Evolutionary conservation across 345 rosid species (phyloP).

Genomic region (Rhizophora apiculata): DNA sequence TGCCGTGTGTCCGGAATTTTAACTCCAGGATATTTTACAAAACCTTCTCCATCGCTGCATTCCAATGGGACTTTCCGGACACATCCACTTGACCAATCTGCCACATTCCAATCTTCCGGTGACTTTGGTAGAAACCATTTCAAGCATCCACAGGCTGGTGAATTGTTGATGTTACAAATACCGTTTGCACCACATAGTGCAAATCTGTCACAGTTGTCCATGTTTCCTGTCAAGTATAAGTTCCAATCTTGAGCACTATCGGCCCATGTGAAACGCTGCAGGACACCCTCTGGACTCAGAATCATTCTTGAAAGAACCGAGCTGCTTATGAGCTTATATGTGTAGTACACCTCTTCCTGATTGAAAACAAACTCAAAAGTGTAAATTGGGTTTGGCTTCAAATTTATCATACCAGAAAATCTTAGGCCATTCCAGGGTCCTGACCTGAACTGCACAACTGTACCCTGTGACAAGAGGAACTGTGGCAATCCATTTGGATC

Average conservation of each 20-base stretch:
- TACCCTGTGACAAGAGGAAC: background rate
- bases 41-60: conserved; percentile 17
- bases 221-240: conserved; percentile 9
- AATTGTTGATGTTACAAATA: conserved; percentile 12
- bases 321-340: background rate
- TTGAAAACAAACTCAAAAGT: conserved; percentile 1
- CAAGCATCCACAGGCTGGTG: conserved; percentile 13
- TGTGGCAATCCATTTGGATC: conserved; percentile 10
- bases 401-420: conserved; percentile 5
- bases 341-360: conserved; percentile 12
- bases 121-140: conserved; percentile 8
- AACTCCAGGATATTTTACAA: conserved; percentile 2
- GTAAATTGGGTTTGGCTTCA: conserved; percentile 5
- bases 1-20: conserved; percentile 13
- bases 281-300: conserved; percentile 4
- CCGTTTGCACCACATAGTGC: conserved; percentile 12
- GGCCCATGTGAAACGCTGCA: conserved; percentile 9
- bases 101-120: conserved; percentile 4
- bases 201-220: conserved; percentile 15
- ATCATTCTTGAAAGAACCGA: conserved; percentile 16
- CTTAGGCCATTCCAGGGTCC: conserved; percentile 18
- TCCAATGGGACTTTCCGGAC: conserved; percentile 2
- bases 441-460: conserved; percentile 8
- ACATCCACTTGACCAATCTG: conserved; percentile 15
- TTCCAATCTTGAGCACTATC: conserved; percentile 13